A percentile compares a stretch with the other conserved stretches of the same genome.
Evolutionary conservation across 2,329 filamentous ascomycete genomes (phyloP).

Genomic region (Kalmusia sp.): DNA sequence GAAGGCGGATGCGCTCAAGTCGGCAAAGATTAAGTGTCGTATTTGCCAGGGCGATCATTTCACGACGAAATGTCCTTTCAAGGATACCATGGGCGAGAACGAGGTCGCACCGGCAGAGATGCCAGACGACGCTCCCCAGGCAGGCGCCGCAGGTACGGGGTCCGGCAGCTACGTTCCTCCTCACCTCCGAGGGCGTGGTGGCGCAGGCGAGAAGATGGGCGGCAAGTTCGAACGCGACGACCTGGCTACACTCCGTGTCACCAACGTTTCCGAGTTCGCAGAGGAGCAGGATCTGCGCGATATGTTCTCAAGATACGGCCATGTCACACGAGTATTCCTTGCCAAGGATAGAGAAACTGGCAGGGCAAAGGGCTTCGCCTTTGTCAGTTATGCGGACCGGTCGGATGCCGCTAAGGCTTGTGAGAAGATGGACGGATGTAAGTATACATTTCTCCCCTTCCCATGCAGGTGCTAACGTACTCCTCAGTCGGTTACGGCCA

Average conservation of each 20-base stretch:
- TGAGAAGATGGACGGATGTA: constrained; percentile 96
- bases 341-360: constrained; percentile 98
- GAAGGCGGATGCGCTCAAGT: constrained; percentile 76
- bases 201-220: constrained; percentile 81
- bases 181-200: constrained; percentile 84
- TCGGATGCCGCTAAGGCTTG: constrained; percentile 89
- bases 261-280: constrained; percentile 97
- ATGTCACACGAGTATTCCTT: constrained; percentile 95
- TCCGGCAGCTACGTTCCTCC: constrained; percentile 94
- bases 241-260: constrained; percentile 93
- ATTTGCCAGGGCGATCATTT: constrained; percentile 99
- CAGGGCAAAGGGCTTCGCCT: constrained; percentile 96
- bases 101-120: constrained; percentile 55
- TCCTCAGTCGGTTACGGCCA: constrained; percentile 74
- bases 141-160: constrained; percentile 66
- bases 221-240: constrained; percentile 98
- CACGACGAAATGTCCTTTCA: constrained; percentile 98
- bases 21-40: constrained; percentile 99
- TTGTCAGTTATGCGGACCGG: constrained; percentile 95
- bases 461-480: constrained; percentile 23
- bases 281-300: constrained; percentile 95
- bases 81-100: constrained; percentile 93
- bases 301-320: constrained; percentile 97
- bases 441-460: constrained; percentile 37
- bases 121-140: constrained; percentile 55